phyloP scores from a whole-genome alignment of 176 grass and related monocot genomes.

The Elaeis guineensis region DNA sequence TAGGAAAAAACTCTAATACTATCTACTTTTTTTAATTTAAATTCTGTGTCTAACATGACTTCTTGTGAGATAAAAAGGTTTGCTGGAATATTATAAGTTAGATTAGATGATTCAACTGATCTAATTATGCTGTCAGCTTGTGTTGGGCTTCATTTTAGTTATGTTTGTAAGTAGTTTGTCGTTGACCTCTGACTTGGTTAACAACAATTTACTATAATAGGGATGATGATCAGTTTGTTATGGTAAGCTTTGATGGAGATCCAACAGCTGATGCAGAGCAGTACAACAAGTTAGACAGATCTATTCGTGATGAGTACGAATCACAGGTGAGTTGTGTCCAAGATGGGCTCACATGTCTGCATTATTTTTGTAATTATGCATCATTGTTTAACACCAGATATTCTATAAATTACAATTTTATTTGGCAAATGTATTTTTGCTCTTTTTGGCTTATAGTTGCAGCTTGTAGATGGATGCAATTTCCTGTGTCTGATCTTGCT shows the following conservation, averaged over 20 bases:
- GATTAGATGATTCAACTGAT: neutral
- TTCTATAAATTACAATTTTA: too few relatives aligned
- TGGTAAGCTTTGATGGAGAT: constrained; percentile 98
- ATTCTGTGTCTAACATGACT: too few relatives aligned
- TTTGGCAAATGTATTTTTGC: too few relatives aligned
- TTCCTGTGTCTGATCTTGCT: too few relatives aligned
- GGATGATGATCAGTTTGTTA: constrained; percentile 82
- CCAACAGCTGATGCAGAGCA: constrained; percentile 92
- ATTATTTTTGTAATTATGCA: too few relatives aligned
- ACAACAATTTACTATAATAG: constrained; percentile 31
- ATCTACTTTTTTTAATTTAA: too few relatives aligned
- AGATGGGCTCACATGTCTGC: too few relatives aligned
- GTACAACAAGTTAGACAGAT: constrained; percentile 67
- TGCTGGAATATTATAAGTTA: neutral
- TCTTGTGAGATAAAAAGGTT: neutral
- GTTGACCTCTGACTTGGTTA: neutral
- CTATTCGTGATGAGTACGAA: constrained; percentile 61
- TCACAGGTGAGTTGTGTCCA: constrained; percentile 42
- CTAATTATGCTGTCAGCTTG: too few relatives aligned
- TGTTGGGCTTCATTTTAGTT: neutral
- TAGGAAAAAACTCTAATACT: too few relatives aligned
- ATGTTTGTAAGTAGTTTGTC: neutral
- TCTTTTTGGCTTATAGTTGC: too few relatives aligned
- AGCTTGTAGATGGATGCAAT: too few relatives aligned
- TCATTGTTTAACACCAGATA: too few relatives aligned